Evolutionary conservation across 495 filamentous ascomycete species (phyloP), one percentile per base, ranked within the genome.

Genomic region (Aspergillus indologenus): DNA sequence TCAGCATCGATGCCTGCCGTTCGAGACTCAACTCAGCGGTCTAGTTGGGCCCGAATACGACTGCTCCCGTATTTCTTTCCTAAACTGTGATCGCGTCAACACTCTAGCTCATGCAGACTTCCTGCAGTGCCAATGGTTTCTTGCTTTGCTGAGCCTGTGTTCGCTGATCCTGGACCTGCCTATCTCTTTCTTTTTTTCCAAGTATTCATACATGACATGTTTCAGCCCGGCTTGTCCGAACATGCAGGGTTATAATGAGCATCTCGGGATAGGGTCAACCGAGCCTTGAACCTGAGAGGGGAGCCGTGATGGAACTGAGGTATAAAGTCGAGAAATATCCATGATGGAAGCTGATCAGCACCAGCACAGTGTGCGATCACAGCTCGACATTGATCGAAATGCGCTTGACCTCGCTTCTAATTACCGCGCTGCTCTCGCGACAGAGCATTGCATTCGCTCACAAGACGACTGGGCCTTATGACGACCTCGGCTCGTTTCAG

Each of bases 401-500:
- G 34, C 34, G 12, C 12, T 40, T 40, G 34, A 9, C 34, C 34
- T 40, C 34, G 12, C 7, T 40, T 40, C 34, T 40, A 2, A 8
- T 40, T 15, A 6, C 34, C 12, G 34, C 12, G 12, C 12, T 40
- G 12, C 34, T 40, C 34, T 40, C 12, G 26, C 12, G 2, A 40
- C 34, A 40, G 7, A 40, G 34, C 12, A 6, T 40, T 40, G 34
- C 34, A 15, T 2, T 40, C 5, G 6, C 12, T 40, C 5, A 40
- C 2, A 40, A 8, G 34, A 15, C 2, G 34, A 40, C 34, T 40
- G 34, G 26, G 12, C 2, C 34, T 40, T 40, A 40, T 15, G 12
- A 8, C 12, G 34, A 40, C 34, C 34, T 40, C 34, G 34, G 34
- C 34, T 40, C 34, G 12, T 74, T 74, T 51, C 15, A 64, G 11